Base-by-base conservation (phyloP, 1,139 yeast species). In the Candida freyschussii region DNA sequence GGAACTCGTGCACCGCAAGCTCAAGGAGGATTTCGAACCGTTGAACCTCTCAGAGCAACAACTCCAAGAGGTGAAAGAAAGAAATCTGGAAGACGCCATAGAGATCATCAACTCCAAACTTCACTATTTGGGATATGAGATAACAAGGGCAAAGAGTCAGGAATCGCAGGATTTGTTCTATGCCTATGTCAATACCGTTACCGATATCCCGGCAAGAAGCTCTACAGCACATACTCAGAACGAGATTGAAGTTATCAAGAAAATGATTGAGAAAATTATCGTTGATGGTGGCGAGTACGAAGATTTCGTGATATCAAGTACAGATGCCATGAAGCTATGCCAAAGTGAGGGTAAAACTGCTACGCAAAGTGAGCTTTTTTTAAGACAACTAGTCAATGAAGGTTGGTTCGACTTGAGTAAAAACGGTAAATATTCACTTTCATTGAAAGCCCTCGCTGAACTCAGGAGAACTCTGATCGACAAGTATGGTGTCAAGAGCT, bases 211-310 rank as follows among this genome's bases (percentile, higher is more conserved):
- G 1, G 60, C 71, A 28, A 69, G 65, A 39, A 48, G 57, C 13
- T 59, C 67, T 36, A 65, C 78, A 1, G 43, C 47, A 3, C 71
- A 65, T 43, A 49, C 74, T 1, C 62, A 69, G 8, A 57, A 60
- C 13, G 80, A 75, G 40, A 62, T 75, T 22, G 72, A 65, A 26
- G 54, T 69, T 6, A 60, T 78, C 24, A 74, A 74, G 43, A 54
- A 54, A 20, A 48, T 75, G 13, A 62, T 77, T 10, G 80, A 75
- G 30, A 57, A 57, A 16, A 60, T 72, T 3, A 56, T 75, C 26
- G 41, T 45, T 10, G 50, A 45, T 6, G 26, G 32, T 10, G 45
- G 40, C 1, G 27, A 27, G 8, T 39, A 38, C 14, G 55, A 50
- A 20, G 22, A 31, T 6, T 50, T 26, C 21, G 17, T 26, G 0